These are phyloP conservation scores for Wallacemonas rigidus DNA, from an alignment of 208 protist species.

Conservation along the genomic window DNA sequence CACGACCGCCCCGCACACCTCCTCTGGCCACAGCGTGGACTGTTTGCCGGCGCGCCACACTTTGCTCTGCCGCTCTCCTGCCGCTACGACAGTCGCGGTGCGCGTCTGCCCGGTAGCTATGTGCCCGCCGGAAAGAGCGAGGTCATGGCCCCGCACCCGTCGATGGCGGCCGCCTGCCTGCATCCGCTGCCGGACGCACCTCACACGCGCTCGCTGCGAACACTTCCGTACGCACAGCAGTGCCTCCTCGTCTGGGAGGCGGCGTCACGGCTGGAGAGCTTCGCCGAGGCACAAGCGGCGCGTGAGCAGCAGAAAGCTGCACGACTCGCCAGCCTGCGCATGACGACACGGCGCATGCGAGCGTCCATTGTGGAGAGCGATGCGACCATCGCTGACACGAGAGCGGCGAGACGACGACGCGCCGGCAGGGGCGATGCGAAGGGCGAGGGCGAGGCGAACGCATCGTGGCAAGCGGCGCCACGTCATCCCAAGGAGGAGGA, in stretches of 20 bases:
- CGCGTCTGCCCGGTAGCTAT: neutral
- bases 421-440: neutral
- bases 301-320: constrained; percentile 20
- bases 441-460: neutral
- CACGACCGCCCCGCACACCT: neutral
- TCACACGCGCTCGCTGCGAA: constrained; percentile 23
- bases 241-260: constrained; percentile 81
- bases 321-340: constrained; percentile 27
- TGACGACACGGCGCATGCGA: constrained; percentile 45
- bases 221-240: constrained; percentile 68
- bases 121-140: neutral
- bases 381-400: neutral
- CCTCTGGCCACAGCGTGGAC: neutral
- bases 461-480: constrained; percentile 11
- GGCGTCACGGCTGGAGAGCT: constrained; percentile 37
- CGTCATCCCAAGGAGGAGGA: constrained; percentile 1
- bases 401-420: neutral
- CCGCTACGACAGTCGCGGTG: neutral
- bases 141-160: neutral
- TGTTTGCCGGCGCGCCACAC: neutral
- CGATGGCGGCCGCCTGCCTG: neutral
- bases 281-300: constrained; percentile 18
- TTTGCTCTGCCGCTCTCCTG: constrained; percentile 5
- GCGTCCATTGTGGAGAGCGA: constrained; percentile 29
- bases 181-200: constrained; percentile 3